Evolutionary conservation across 805 yeast genomes (phyloP), one percentile per base, ranked within the genome.

Genomic region (Wickerhamomyces strasburgensis): DNA sequence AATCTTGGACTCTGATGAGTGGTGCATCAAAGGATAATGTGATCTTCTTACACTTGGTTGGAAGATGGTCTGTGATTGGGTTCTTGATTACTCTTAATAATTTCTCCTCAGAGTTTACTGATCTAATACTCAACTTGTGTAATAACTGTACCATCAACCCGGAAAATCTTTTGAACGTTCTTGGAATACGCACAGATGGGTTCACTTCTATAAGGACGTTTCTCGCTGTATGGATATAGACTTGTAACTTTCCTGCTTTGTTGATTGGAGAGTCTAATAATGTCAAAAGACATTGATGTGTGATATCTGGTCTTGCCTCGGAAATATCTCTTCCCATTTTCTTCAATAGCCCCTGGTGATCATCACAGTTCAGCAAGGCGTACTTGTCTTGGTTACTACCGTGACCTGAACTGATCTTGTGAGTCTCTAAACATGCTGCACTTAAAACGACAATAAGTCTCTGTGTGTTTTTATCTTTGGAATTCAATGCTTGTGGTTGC

Each of bases 271-370:
- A 86, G 61, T 93, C 98, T 52, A 93, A 70, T 47, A 93, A 70
- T 4, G 98, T 90, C 62, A 93, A 71, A 29, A 93, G 75, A 70
- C 98, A 93, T 65, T 90, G 98, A 60, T 93, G 98, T 30, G 98
- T 93, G 54, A 93, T 93, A 61, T 93, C 98, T n/a, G 98, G 98
- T 62, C 98, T 79, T 6, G 97, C 98, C 58, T 93, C 98, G 33
- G 95, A 86, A 46, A 93, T 90, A 57, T 93, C 98, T 58, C 98
- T 78, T 36, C 95, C 95, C 95, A 90, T 87, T 59, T 88, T 90
- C 61, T 90, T 83, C 53, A 93, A 68, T 35, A 90, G 69, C 13
- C 97, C 97, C 66, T 93, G 98, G 61, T 93, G 98, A 60, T 93
- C 98, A 61, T 93, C 98, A 70, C 98, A 93, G 67, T 93, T 93